Evolutionary conservation across 2,329 filamentous ascomycete species (phyloP).

Genomic region (Ilyonectria sp.): DNA sequence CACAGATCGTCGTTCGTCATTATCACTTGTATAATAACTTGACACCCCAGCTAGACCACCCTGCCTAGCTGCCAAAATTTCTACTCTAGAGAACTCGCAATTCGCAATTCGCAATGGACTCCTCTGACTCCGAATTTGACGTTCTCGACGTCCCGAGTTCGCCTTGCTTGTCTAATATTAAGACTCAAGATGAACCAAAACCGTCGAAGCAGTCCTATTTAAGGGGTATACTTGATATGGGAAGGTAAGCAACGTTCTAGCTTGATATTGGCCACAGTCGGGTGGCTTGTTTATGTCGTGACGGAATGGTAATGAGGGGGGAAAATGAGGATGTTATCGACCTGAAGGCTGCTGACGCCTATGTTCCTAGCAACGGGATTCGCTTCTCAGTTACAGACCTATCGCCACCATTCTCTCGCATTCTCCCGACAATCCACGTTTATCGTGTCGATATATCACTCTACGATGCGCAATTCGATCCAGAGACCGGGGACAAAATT

Average conservation of each 20-base stretch:
- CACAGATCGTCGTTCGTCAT: not conserved
- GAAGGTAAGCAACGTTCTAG: constrained; percentile 18
- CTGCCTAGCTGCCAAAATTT: not conserved
- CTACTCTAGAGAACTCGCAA: not conserved
- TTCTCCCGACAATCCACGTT: constrained; percentile 34
- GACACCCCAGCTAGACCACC: not conserved
- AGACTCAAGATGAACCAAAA: constrained; percentile 1
- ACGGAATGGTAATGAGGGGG: not conserved
- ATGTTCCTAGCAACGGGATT: constrained; percentile 27
- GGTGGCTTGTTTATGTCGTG: not conserved
- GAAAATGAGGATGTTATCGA: not conserved
- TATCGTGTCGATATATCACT: constrained; percentile 37
- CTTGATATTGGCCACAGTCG: not conserved
- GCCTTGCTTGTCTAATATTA: not conserved
- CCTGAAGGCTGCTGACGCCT: not conserved
- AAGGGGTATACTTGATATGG: constrained; percentile 37
- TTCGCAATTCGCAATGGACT: constrained; percentile 10
- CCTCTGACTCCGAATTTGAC: constrained; percentile 21
- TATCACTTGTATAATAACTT: too few species aligned
- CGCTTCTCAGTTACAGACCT: constrained; percentile 36
- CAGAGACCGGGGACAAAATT: constrained; percentile 27
- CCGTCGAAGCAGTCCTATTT: constrained; percentile 8
- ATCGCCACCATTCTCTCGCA: constrained; percentile 34
- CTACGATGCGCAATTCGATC: constrained; percentile 35
- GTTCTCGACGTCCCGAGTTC: constrained; percentile 10